Conservation (phyloP, 2,329 filamentous ascomycete species). For the Penicillium sp. region DNA sequence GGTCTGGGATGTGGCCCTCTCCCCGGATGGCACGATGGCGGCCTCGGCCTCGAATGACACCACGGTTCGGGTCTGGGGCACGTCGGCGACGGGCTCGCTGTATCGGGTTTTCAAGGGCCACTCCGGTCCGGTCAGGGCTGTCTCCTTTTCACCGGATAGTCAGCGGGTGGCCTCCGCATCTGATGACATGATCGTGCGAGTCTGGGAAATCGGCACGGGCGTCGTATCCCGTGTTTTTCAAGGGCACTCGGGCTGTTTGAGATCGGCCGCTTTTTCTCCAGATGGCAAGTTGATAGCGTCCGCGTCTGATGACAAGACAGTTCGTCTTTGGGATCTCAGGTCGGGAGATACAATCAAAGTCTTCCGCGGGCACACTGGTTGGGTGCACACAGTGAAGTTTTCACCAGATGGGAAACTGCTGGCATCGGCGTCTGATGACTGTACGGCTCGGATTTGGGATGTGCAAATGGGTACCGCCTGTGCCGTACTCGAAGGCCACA, state of each 20-base stretch:
- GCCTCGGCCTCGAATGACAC: slow-evolving; percentile 18
- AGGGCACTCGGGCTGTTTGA: slow-evolving; percentile 30
- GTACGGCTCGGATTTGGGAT: slow-evolving; percentile 23
- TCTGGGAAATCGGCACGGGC: slow-evolving; percentile 21
- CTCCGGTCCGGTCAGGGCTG: slow-evolving; percentile 13
- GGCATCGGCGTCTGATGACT: slow-evolving; percentile 15
- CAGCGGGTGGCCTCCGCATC: slow-evolving; percentile 20
- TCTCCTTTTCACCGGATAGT: slow-evolving; percentile 38
- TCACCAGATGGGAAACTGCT: slow-evolving; percentile 33
- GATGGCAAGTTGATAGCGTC: slow-evolving; percentile 35
- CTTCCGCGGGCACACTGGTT: slow-evolving; percentile 26
- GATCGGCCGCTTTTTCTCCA: slow-evolving; percentile 35
- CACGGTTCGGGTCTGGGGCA: slow-evolving; percentile 18
- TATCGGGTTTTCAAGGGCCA: slow-evolving; percentile 30
- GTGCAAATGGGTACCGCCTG: not conserved
- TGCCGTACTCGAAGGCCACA: slow-evolving; percentile 32
- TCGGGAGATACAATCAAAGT: slow-evolving; percentile 17
- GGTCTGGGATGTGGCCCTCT: slow-evolving; percentile 20
- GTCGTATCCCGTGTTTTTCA: slow-evolving; percentile 24
- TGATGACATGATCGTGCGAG: slow-evolving; percentile 18
- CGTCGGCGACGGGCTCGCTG: slow-evolving; percentile 11
- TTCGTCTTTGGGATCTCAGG: slow-evolving; percentile 34
- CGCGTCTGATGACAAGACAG: slow-evolving; percentile 32
- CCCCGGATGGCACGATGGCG: slow-evolving; percentile 17
- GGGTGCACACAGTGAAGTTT: slow-evolving; percentile 31